phyloP scores from a whole-genome alignment of 129 eudicot species.

The Pittosporum tobira region DNA sequence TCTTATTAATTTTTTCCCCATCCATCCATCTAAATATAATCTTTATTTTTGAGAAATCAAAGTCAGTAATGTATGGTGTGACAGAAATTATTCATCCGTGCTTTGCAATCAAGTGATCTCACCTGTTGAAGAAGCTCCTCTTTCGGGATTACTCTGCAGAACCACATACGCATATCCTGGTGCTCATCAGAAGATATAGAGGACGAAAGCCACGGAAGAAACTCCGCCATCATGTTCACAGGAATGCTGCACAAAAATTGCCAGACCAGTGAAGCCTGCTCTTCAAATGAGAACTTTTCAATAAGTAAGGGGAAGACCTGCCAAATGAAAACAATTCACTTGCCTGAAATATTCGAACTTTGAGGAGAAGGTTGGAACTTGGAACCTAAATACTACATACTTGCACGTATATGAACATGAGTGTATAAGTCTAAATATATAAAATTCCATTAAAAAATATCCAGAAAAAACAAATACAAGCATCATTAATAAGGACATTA shows the following conservation, averaged over 20 bases:
- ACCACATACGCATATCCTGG: slow-evolving; percentile 32
- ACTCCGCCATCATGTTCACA: slow-evolving; percentile 38
- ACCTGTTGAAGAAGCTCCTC: slow-evolving; percentile 45
- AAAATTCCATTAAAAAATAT: too few species aligned
- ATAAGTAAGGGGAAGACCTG: slow-evolving; percentile 47
- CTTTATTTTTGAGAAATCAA: slow-evolving; percentile 11
- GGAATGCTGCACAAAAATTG: slow-evolving; percentile 48
- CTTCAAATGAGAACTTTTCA: slow-evolving; percentile 41
- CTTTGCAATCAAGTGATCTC: background rate
- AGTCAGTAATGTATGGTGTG: background rate
- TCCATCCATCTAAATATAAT: slow-evolving; percentile 43
- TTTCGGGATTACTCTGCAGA: slow-evolving; percentile 29
- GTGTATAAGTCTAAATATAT: too few species aligned
- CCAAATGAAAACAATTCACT: background rate
- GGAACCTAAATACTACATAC: background rate
- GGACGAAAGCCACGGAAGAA: slow-evolving; percentile 47
- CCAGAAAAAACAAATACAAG: too few species aligned
- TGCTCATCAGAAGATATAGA: slow-evolving; percentile 36
- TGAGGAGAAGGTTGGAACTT: background rate
- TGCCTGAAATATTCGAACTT: background rate
- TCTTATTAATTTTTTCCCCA: slow-evolving; percentile 1
- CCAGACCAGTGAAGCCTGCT: slow-evolving; percentile 47
- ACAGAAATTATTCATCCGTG: background rate
- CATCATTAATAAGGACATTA: too few species aligned
- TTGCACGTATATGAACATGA: background rate